Evolutionary conservation across 768 basidiomycete genomes (phyloP), one percentile per base, ranked within the genome.

Genomic region (Auriscalpium orientale): DNA sequence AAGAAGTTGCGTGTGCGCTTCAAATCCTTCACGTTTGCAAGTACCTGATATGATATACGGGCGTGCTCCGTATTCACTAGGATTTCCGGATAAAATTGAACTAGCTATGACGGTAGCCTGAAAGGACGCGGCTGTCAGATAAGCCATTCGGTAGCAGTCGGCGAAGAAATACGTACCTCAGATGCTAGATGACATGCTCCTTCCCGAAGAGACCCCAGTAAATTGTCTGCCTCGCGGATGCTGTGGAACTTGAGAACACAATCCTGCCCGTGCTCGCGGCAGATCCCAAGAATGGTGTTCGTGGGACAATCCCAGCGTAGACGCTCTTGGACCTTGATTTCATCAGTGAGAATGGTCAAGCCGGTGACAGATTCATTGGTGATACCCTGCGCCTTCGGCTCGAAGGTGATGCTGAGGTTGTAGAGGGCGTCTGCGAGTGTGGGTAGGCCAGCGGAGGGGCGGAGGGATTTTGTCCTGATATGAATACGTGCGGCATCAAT

Each of bases 251-350:
- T 53, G 2, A 54, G 15, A 2, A 16, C 34, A 1, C 34, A 44
- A 5, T 16, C 10, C 1, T 34, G 9, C 2, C n/a, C 45, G n/a
- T 51, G 49, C 36, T 58, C 53, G 0, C 45, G 8, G n/a, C 57
- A 58, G 7, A 51, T 11, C 0, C 57, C 57, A 1, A 58, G 36
- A 2, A 58, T 12, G 3, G 46, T 51, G n/a, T 58, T 58, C 0
- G 48, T 45, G 15, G 33, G 34, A 4, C 51, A 44, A 15, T 54
- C 49, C 49, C 50, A 58, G 5, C 45, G 37, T 18, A 22, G 53
- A 0, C 54, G 13, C 9, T 13, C 21, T 22, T 58, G 51, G 2
- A 43, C 9, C 0, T 37, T 21, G 0, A 58, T 10, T 9, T 58
- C 57, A 8, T 53, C 51, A 40, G 16, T 40, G 12, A 53, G 22